phyloP scores from a whole-genome alignment of 768 basidiomycete species.

The Trametes coccinea region DNA sequence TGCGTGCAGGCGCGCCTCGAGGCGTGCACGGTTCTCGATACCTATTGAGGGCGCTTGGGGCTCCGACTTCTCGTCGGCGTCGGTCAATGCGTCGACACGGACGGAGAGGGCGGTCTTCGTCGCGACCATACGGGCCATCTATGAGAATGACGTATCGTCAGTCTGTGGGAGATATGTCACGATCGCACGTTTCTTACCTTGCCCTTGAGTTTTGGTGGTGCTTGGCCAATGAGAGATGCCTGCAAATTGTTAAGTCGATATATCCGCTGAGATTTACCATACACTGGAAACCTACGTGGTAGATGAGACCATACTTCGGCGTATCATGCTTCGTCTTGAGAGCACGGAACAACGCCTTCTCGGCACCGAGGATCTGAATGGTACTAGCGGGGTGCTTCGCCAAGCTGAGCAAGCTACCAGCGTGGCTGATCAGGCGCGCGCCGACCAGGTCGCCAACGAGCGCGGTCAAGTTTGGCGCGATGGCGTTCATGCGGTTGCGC shows the following conservation, averaged over 20 bases:
- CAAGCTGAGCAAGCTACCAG: slow-evolving; percentile 66
- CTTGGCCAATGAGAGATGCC: slow-evolving; percentile 96
- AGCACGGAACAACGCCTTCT: slow-evolving; percentile 76
- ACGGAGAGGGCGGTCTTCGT: slow-evolving; percentile 97
- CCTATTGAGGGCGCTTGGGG: slow-evolving; percentile 82
- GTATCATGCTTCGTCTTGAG: slow-evolving; percentile 90
- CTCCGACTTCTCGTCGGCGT: slow-evolving; percentile 88
- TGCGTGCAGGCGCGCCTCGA: slow-evolving; percentile 89
- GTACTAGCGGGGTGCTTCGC: slow-evolving; percentile 81
- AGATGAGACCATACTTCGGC: slow-evolving; percentile 99
- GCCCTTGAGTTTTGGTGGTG: slow-evolving; percentile 96
- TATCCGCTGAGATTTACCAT: too few species aligned
- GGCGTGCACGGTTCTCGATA: slow-evolving; percentile 89
- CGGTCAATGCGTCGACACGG: slow-evolving; percentile 95
- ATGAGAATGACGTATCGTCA: neutral
- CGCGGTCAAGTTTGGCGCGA: slow-evolving; percentile 94
- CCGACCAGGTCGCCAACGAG: slow-evolving; percentile 79
- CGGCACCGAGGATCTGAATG: slow-evolving; percentile 74
- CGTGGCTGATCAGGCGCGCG: slow-evolving; percentile 73
- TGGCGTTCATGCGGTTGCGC: slow-evolving; percentile 96
- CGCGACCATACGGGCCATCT: slow-evolving; percentile 99
- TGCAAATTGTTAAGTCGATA: slow-evolving; percentile 29
- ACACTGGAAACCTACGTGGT: slow-evolving; percentile 66
- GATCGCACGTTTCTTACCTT: slow-evolving; percentile 54
- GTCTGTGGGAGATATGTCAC: neutral